Evolutionary conservation across 2,329 filamentous ascomycete species (phyloP).

Genomic region (Pestalotiopsis fici): DNA sequence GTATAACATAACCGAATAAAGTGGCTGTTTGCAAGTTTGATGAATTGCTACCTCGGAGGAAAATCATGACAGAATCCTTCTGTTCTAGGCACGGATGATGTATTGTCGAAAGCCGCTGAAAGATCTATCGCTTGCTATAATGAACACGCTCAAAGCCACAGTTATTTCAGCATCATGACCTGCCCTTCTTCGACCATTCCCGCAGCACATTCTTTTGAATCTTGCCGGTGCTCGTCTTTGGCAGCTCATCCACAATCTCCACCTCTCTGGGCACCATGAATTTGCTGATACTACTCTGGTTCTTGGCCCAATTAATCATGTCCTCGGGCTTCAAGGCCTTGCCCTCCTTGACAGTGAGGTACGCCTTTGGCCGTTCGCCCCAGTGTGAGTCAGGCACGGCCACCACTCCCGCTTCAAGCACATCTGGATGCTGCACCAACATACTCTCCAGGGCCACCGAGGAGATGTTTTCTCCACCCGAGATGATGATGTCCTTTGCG

Average conservation of each 20-base stretch:
- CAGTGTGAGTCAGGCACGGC: slow-evolving; percentile 86
- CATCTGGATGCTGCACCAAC: slow-evolving; percentile 82
- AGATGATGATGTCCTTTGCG: slow-evolving; percentile 98
- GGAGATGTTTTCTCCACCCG: slow-evolving; percentile 95
- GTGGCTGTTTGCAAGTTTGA: too few relatives aligned
- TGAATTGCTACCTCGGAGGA: too few relatives aligned
- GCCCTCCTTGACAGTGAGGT: slow-evolving; percentile 77
- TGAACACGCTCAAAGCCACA: not conserved
- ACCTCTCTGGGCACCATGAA: slow-evolving; percentile 83
- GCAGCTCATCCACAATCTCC: slow-evolving; percentile 82
- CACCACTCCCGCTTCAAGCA: slow-evolving; percentile 91
- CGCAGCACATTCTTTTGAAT: slow-evolving; percentile 91
- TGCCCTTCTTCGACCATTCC: slow-evolving; percentile 70
- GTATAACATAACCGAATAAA: too few relatives aligned
- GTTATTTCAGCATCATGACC: not conserved
- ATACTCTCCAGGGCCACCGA: slow-evolving; percentile 89
- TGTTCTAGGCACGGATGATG: not conserved
- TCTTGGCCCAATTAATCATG: slow-evolving; percentile 84
- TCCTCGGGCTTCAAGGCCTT: slow-evolving; percentile 62
- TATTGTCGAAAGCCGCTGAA: not conserved
- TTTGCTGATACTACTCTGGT: slow-evolving; percentile 76
- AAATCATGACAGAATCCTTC: not conserved
- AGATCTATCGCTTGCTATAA: not conserved
- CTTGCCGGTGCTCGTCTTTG: slow-evolving; percentile 97
- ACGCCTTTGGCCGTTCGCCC: slow-evolving; percentile 96